Evolutionary conservation across 2,329 filamentous ascomycete genomes (phyloP), one percentile per base, ranked within the genome.

Genomic region (Pseudohalonectria lignicola): DNA sequence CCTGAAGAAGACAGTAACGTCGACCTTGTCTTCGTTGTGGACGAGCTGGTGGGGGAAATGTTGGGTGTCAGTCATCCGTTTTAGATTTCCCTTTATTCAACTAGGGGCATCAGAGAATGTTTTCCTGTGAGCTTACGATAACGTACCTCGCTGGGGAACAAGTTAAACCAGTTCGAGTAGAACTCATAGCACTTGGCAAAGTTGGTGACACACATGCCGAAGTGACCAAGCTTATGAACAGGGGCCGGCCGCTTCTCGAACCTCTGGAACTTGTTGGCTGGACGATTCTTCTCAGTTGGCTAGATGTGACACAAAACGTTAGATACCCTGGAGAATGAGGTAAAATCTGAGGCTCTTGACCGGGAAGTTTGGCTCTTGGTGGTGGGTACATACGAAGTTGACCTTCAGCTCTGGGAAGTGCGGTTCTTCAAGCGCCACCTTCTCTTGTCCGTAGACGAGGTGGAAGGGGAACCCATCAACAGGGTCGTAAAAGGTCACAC

Each of bases 381-480:
- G 11, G 16, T 2, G 28, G 28, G 23, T 18, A 55, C 45, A 65
- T 60, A 36, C 73, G 33, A 71, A 67, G 57, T 76, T 64, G 53
- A 69, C 51, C 43, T 64, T 52, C 39, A 66, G 40, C 38, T 64
- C 49, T 3, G 62, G 56, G 38, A 65, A 57, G 21, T 59, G 58
- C 3, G 59, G 29, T 61, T 71, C 57, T 26, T 59, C 51, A 18
- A 54, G 34, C 37, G 62, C 57, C 0, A 57, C 59, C 4, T 49
- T 49, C 6, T 52, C 51, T 51, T 79, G 74, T 2, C 71, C 74
- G 45, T 69, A 57, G 2, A 79, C 63, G 0, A 80, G 59, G 48
- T 76, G 71, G 47, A 78, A 66, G 2, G 70, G 68, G 42, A 67
- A 76, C 1, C 66, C 68, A 41, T 77, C 71, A 2, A 76, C 61